Percentiles rank a stretch among this genome's conserved stretches.
Conservation (phyloP, 2,329 filamentous ascomycete genomes). For the Colletotrichum abscissum region DNA sequence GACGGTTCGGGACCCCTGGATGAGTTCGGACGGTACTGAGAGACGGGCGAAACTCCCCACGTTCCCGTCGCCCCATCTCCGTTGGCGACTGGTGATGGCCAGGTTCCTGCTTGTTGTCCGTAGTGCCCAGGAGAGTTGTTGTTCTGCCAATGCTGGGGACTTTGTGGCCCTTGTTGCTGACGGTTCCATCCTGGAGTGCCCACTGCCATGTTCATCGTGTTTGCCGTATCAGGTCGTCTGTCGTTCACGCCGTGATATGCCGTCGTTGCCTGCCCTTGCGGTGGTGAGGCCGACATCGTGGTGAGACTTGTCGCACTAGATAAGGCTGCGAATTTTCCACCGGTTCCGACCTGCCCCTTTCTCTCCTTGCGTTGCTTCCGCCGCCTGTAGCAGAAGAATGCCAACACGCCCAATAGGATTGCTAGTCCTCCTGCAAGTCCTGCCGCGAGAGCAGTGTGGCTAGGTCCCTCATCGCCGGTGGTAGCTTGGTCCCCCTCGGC, state of each 20-base stretch:
- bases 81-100: constrained; percentile 21
- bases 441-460: constrained; percentile 4
- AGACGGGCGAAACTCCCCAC: constrained; percentile 27
- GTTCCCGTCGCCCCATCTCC: constrained; percentile 17
- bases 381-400: constrained; percentile 24
- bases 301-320: constrained; percentile 33
- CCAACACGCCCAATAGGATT: background rate
- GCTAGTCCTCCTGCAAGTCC: constrained; percentile 9
- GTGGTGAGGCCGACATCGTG: constrained; percentile 21
- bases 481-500: background rate
- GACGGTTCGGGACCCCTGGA: constrained; percentile 2
- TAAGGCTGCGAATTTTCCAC: constrained; percentile 28
- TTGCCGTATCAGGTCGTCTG: background rate
- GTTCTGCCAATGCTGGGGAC: constrained; percentile 26
- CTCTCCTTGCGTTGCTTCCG: constrained; percentile 19
- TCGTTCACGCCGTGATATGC: constrained; percentile 13
- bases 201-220: constrained; percentile 10
- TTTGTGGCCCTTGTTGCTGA: constrained; percentile 16
- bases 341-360: background rate
- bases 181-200: constrained; percentile 3
- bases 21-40: constrained; percentile 7
- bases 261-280: constrained; percentile 9
- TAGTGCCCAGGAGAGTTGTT: background rate
- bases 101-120: constrained; percentile 11
- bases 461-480: background rate